These are phyloP conservation scores for Capronia coronata DNA, from an alignment of 2,329 filamentous ascomycete species.

Conservation along the genomic window DNA sequence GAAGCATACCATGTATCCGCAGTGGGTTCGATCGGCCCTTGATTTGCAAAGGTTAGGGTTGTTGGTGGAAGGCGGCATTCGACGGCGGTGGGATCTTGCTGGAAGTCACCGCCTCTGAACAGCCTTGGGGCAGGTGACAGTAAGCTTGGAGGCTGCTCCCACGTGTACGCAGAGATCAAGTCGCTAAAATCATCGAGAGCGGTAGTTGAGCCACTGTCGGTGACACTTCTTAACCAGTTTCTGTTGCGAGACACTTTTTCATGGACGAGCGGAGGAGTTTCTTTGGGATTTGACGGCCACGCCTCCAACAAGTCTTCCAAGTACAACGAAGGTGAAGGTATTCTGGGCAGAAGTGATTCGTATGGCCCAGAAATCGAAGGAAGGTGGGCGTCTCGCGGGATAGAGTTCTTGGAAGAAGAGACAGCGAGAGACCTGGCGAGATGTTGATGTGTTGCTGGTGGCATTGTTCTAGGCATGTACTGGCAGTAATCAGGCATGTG, in stretches of 20 bases:
- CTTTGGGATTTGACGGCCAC: conserved; percentile 4
- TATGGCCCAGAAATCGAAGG: conserved; percentile 2
- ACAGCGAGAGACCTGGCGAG: conserved; percentile 1
- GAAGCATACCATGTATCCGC: no score
- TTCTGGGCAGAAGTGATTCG: conserved; percentile 9
- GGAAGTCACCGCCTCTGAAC: neutral
- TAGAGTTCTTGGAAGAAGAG: neutral
- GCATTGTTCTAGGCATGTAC: conserved; percentile 8
- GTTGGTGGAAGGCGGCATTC: conserved; percentile 15
- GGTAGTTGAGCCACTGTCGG: conserved; percentile 4
- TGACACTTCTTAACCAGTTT: neutral
- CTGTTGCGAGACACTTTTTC: neutral
- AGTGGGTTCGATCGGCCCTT: neutral
- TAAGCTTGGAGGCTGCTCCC: conserved; percentile 7
- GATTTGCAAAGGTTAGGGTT: neutral
- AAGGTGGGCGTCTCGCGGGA: conserved; percentile 2
- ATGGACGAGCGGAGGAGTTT: neutral
- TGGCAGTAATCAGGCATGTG: conserved; percentile 7
- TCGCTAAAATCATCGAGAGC: conserved; percentile 7
- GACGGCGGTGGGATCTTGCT: conserved; percentile 4
- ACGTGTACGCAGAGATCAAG: conserved; percentile 4
- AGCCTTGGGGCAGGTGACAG: conserved; percentile 14
- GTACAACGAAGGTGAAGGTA: conserved; percentile 17
- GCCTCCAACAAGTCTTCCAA: conserved; percentile 16
- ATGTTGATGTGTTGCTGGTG: neutral